These are phyloP conservation scores for Lophiostoma macrostomum DNA, from an alignment of 495 filamentous ascomycete species.

Conservation along the genomic window DNA sequence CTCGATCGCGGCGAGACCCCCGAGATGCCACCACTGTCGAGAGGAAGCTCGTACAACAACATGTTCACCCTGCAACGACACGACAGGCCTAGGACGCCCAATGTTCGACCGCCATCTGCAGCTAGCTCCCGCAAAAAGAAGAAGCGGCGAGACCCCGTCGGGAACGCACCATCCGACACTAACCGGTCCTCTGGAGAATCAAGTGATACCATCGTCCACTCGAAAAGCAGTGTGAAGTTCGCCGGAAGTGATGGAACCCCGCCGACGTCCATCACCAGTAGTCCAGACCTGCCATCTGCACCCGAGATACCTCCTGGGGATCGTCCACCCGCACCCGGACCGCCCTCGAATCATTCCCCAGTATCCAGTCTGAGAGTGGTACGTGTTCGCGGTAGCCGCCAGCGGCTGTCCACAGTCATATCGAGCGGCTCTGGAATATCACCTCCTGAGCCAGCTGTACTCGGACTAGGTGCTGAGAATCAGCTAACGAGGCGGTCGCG, in stretches of 20 bases:
- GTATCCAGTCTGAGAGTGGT: conserved; percentile 12
- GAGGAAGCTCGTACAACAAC: conserved; percentile 29
- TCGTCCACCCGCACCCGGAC: too few species aligned
- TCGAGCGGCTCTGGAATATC: conserved; percentile 24
- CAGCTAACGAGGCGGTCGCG: too few species aligned
- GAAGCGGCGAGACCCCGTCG: conserved; percentile 23
- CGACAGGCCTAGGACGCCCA: conserved; percentile 29
- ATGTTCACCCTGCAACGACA: conserved; percentile 28
- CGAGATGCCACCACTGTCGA: conserved; percentile 28
- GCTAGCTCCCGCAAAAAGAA: conserved; percentile 18
- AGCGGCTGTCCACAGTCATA: conserved; percentile 32
- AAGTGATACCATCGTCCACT: conserved; percentile 21
- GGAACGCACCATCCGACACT: background rate
- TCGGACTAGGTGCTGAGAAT: too few species aligned
- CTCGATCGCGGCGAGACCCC: conserved; percentile 40
- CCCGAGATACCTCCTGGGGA: too few species aligned
- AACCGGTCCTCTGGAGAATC: conserved; percentile 24
- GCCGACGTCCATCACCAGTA: too few species aligned
- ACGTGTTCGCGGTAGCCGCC: conserved; percentile 20
- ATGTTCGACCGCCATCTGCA: conserved; percentile 13
- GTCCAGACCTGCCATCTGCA: too few species aligned
- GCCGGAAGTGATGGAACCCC: too few species aligned
- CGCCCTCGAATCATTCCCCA: conserved; percentile 1
- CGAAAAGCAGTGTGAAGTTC: too few species aligned
- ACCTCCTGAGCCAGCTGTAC: conserved; percentile 4